These are phyloP conservation scores for Exophiala bonariae DNA, from an alignment of 2,329 filamentous ascomycete species.

Conservation along the genomic window DNA sequence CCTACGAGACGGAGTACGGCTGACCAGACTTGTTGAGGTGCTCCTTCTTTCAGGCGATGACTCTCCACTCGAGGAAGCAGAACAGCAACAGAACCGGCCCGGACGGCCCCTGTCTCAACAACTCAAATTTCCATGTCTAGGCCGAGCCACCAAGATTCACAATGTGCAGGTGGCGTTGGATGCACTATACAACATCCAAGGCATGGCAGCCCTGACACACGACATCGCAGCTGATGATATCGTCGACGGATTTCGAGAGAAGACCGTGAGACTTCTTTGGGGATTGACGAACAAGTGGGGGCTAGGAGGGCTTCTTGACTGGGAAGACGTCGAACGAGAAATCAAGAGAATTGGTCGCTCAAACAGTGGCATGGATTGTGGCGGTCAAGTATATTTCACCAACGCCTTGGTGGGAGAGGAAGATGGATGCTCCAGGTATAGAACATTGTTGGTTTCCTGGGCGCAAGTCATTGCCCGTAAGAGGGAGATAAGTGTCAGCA, in stretches of 20 bases:
- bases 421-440: constrained; percentile 31
- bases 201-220: constrained; percentile 41
- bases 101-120: constrained; percentile 55
- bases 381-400: neutral
- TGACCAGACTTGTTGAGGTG: constrained; percentile 61
- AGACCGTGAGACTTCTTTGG: constrained; percentile 63
- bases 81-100: constrained; percentile 38
- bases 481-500: constrained; percentile 48
- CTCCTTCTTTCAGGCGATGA: constrained; percentile 45
- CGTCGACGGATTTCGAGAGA: constrained; percentile 65
- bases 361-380: constrained; percentile 10
- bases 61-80: constrained; percentile 28
- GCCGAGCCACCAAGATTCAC: constrained; percentile 57
- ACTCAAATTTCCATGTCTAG: constrained; percentile 58
- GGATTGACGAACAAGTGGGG: constrained; percentile 59
- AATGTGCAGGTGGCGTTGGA: constrained; percentile 60
- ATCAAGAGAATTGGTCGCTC: constrained; percentile 41
- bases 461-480: constrained; percentile 51
- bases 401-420: constrained; percentile 22
- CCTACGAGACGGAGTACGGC: constrained; percentile 59
- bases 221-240: constrained; percentile 57
- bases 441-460: constrained; percentile 56
- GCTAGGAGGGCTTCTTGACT: constrained; percentile 55
- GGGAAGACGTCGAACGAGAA: constrained; percentile 54
- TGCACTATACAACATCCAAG: constrained; percentile 48